Evolutionary conservation across 805 yeast genomes (phyloP).

Genomic region (Jamesozyma lodderae): DNA sequence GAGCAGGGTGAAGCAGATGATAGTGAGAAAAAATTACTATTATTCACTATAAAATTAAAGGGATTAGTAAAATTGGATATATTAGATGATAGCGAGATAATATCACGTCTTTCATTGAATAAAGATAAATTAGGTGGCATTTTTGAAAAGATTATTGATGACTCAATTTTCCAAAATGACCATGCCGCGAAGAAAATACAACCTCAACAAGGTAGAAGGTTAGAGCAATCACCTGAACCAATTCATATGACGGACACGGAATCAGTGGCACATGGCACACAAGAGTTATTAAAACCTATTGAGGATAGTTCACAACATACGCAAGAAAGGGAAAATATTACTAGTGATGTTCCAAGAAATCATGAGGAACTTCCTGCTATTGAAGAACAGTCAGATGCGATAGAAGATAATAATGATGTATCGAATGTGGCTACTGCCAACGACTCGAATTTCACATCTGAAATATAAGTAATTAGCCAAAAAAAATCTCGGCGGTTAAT

Average conservation of each 20-base stretch:
- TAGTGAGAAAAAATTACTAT: slow-evolving; percentile 18
- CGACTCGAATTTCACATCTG: background rate
- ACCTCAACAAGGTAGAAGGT: background rate
- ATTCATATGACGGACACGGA: background rate
- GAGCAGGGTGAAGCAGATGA: slow-evolving; percentile 7
- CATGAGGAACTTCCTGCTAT: slow-evolving; percentile 7
- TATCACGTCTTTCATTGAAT: slow-evolving; percentile 19
- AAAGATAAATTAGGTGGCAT: slow-evolving; percentile 20
- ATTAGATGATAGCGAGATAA: slow-evolving; percentile 9
- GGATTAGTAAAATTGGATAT: slow-evolving; percentile 20
- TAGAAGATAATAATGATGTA: background rate
- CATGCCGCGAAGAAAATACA: background rate
- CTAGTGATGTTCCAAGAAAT: slow-evolving; percentile 1
- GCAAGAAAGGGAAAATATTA: no score
- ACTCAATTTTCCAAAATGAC: slow-evolving; percentile 15
- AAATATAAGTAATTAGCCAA: background rate
- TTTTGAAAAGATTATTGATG: slow-evolving; percentile 19
- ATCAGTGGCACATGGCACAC: background rate
- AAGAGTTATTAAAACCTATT: slow-evolving; percentile 3
- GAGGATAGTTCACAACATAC: slow-evolving; percentile 9
- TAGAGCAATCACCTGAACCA: slow-evolving; percentile 4
- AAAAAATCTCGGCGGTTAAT: no score
- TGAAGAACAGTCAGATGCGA: slow-evolving; percentile 8
- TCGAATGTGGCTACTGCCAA: background rate
- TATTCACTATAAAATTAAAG: slow-evolving; percentile 25